Base-by-base conservation (phyloP, 345 rosid genomes). In the Murraya koenigii region DNA sequence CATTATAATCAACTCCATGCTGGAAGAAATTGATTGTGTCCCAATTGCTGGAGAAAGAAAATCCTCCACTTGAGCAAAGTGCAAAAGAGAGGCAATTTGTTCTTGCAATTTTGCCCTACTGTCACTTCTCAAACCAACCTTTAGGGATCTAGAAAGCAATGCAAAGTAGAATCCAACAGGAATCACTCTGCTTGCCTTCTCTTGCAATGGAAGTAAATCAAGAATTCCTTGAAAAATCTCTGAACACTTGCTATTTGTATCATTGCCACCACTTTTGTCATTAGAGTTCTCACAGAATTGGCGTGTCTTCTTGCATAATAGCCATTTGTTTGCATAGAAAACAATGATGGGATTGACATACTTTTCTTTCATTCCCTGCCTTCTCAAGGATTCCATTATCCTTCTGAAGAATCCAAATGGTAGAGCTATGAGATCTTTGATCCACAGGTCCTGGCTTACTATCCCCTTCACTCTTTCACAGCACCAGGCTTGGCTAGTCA, bases 321-420 rank as follows among this genome's bases (percentile, higher is more conserved):
- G 38, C 92, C 88, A 90, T 77, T 86, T 93, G 70, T 87, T 89
- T 36, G 91, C 88, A 14, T 81, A 91, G 81, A 93, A 85, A 67
- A 90, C 87, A 7, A 91, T 81, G 56, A 93, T 77, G 28, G 94
- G 94, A 44, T 85, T 89, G 26, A 90, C 92, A 38, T 88, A 88
- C 66, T 87, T 93, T 61, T 93, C 96, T 78, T 89, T 93, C 97
- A 93, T 91, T 38, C 97, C 96, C 80, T 93, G 96, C 80, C 97
- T 82, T 79, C 96, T 86, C 81, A 91, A 71, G 68, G 96, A 90
- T 49, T 89, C 92, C 73, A 88, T 83, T 64, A 93, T 88, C 77
- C 95, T 86, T 79, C 71, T 90, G 88, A 93, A 88, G 86, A 90
- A 91, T 76, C 83, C 85, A 7, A 88, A 90, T 25, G 94, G 94